These are phyloP conservation scores for Wickerhamiella nectarea DNA, from an alignment of 805 yeast genomes.

Conservation along the genomic window DNA sequence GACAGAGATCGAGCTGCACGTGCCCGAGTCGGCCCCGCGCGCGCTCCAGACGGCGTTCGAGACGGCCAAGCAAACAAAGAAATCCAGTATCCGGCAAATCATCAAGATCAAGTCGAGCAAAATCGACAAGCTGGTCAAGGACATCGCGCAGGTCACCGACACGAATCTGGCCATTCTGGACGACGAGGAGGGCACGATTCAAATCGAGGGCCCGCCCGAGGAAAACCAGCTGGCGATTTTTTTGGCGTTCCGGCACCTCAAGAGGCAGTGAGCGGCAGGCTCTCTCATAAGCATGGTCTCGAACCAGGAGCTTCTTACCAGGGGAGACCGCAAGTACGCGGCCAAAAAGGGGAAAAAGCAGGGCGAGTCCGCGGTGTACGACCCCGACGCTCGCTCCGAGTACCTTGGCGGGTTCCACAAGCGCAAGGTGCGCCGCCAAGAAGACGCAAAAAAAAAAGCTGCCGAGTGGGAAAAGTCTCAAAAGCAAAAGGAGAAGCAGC, in stretches of 20 bases:
- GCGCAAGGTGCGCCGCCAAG: conserved; percentile 76
- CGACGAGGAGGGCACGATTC: conserved; percentile 45
- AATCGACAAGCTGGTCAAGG: conserved; percentile 11
- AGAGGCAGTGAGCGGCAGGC: not conserved
- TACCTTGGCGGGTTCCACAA: conserved; percentile 92
- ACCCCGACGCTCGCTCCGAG: conserved; percentile 50
- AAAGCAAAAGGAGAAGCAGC: conserved; percentile 61
- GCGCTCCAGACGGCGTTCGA: conserved; percentile 18
- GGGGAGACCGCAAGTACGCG: conserved; percentile 64
- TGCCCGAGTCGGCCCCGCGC: conserved; percentile 5
- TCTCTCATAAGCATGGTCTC: conserved; percentile 11
- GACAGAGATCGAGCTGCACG: not conserved
- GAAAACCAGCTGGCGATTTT: conserved; percentile 32
- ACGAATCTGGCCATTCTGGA: conserved; percentile 9
- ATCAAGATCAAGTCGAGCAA: conserved; percentile 8
- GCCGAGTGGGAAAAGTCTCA: conserved; percentile 66
- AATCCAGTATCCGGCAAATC: conserved; percentile 15
- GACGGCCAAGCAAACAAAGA: conserved; percentile 16
- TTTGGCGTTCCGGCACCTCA: not conserved
- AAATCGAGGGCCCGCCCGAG: conserved; percentile 51
- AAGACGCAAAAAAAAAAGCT: conserved; percentile 62
- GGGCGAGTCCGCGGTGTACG: conserved; percentile 71
- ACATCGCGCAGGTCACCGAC: conserved; percentile 15
- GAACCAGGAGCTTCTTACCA: conserved; percentile 78
- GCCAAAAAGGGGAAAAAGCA: conserved; percentile 37